Percentiles rank a stretch among this genome's conserved stretches.
Conservation (phyloP, 345 rosid species). For the Acer campestre region DNA sequence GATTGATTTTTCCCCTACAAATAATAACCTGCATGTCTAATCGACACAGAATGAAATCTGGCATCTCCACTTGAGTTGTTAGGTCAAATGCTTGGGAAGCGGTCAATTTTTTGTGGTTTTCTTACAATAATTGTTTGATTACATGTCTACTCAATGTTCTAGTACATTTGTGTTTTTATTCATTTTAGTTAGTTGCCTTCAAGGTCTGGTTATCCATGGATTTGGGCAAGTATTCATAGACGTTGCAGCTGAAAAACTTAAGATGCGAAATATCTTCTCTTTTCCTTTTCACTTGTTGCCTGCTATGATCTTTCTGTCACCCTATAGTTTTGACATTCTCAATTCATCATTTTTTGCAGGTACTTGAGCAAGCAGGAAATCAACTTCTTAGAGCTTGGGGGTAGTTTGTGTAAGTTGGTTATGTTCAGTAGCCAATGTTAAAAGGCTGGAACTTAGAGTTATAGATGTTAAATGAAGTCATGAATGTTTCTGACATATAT, state of each 20-base stretch:
- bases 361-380: conserved; percentile 24
- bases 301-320: neutral
- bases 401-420: conserved; percentile 21
- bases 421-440: conserved; percentile 15
- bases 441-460: conserved; percentile 10
- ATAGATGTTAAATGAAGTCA: neutral
- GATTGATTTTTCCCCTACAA: neutral
- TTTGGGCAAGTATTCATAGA: neutral
- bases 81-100: neutral
- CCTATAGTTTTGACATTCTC: neutral
- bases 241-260: neutral
- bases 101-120: neutral
- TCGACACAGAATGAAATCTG: conserved; percentile 5
- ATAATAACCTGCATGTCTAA: neutral
- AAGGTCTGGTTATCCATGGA: neutral
- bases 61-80: neutral
- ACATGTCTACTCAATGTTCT: neutral
- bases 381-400: conserved; percentile 27
- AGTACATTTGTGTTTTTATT: neutral
- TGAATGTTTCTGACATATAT: neutral
- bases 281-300: neutral
- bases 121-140: neutral
- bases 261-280: neutral
- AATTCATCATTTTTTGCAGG: conserved; percentile 21
- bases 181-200: no score